Base-by-base conservation (phyloP, 192 early-diverging fungal species). In the Haplosporangium gracile region DNA sequence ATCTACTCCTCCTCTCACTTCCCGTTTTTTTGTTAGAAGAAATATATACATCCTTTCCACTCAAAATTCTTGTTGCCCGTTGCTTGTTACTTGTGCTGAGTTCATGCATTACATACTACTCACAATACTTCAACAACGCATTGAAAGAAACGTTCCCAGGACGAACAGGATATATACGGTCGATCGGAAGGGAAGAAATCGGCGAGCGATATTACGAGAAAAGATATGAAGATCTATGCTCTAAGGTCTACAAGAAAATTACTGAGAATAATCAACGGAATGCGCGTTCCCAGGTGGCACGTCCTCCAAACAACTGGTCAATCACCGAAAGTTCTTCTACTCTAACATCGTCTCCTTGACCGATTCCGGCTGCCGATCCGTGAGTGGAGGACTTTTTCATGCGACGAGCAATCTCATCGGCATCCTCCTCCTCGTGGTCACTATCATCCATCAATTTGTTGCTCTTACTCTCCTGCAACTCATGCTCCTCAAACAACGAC, bases 271-370 rank as follows among this genome's bases (percentile, higher is more conserved):
- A 26, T 70, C 40, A 85, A 26, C 84, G 74, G 75, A 86, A 81
- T 18, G 63, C 84, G 1, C 84, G 74, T 36, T 86, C 84, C 79
- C 79, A 86, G 69, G 81, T 79, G 1, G 76, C 79, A 26, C 76
- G 75, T 70, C 84, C 84, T 34, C 84, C 84, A 70, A 86, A 86
- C 39, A 86, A 63, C 42, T 86, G 79, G n/a, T 86, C 83, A 68
- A 85, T 72, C 18, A 80, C 83, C 24, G 78, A 77, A 0, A 80
- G 68, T n/a, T 47, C 83, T 68, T 43, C 63, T 10, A 51, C 57
- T 22, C 32, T 16, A 74, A 55, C 38, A 22, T 18, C 0, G 2
- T 40, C 75, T 63, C 70, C 49, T 32, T 76, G 70, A 15, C 29
- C 32, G 36, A 55, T 57, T 20, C 49, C 53, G 29, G 22, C 53